These are phyloP conservation scores for Globisporangium nodosum DNA, from an alignment of 352 stramenopile species.

Conservation along the genomic window DNA sequence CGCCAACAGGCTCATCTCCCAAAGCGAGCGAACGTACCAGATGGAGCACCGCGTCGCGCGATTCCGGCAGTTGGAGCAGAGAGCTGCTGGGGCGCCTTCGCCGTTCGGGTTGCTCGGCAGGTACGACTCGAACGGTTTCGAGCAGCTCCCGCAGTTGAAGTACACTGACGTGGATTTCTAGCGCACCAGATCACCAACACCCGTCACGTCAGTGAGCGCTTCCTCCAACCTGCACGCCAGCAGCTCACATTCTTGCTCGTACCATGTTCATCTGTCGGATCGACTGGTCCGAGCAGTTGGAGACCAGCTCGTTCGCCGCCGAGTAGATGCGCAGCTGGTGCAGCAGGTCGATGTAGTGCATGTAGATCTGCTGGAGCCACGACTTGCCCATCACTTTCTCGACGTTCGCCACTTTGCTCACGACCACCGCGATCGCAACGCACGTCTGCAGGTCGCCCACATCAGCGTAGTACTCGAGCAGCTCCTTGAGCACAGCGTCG, in stretches of 20 bases:
- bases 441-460: conserved; percentile 82
- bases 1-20: neutral
- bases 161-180: conserved; percentile 88
- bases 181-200: conserved; percentile 4
- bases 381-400: conserved; percentile 81
- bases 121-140: conserved; percentile 58
- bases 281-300: conserved; percentile 73
- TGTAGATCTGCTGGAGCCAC: conserved; percentile 88
- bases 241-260: neutral
- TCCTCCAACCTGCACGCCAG: neutral
- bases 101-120: conserved; percentile 18
- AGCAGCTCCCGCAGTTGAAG: conserved; percentile 77
- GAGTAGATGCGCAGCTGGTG: conserved; percentile 87
- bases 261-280: conserved; percentile 92
- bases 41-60: conserved; percentile 78
- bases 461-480: conserved; percentile 86
- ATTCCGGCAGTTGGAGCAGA: conserved; percentile 74
- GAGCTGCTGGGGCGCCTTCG: conserved; percentile 23
- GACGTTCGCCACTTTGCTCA: conserved; percentile 63
- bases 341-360: conserved; percentile 88
- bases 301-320: conserved; percentile 82
- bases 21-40: conserved; percentile 39
- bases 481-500: conserved; percentile 72
- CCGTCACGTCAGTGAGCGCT: neutral
- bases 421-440: conserved; percentile 69